phyloP scores from a whole-genome alignment of 352 stramenopile genomes.

The Phytophthora chlamydospora region DNA sequence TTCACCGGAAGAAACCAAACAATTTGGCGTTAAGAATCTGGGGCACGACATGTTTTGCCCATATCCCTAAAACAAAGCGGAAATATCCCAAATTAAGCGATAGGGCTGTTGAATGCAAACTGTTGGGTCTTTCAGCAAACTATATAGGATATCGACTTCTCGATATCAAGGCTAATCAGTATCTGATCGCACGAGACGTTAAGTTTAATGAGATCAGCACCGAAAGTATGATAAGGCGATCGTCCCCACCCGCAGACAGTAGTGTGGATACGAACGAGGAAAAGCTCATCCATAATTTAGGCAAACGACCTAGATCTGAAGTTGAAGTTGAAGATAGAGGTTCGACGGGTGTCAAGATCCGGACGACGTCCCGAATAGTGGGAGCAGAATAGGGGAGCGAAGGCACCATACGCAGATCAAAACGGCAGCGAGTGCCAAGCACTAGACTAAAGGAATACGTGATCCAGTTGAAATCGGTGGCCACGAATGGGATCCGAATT shows the following conservation, averaged over 20 bases:
- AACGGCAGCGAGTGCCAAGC: background rate
- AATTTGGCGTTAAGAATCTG: slow-evolving; percentile 5
- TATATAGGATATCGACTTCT: slow-evolving; percentile 18
- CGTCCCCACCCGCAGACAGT: slow-evolving; percentile 1
- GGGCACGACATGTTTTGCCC: slow-evolving; percentile 1
- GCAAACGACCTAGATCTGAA: background rate
- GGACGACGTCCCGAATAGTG: background rate
- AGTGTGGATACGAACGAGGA: background rate
- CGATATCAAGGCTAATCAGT: slow-evolving; percentile 9
- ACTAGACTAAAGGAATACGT: slow-evolving; percentile 1
- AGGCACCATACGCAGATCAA: background rate
- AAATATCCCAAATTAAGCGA: slow-evolving; percentile 9
- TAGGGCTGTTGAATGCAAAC: slow-evolving; percentile 6
- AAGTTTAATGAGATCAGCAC: slow-evolving; percentile 2
- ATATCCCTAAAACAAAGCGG: slow-evolving; percentile 15
- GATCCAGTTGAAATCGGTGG: background rate
- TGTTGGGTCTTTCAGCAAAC: slow-evolving; percentile 4
- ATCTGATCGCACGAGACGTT: slow-evolving; percentile 12
- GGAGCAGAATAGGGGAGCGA: background rate
- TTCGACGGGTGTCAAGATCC: background rate
- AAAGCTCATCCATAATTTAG: background rate
- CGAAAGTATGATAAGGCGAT: slow-evolving; percentile 1
- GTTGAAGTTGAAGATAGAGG: background rate
- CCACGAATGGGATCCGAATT: background rate
- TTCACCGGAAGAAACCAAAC: slow-evolving; percentile 1